Evolutionary conservation across 139 green algal species (phyloP), one percentile per base, ranked within the genome.

Genomic region (Closterium sp.): DNA sequence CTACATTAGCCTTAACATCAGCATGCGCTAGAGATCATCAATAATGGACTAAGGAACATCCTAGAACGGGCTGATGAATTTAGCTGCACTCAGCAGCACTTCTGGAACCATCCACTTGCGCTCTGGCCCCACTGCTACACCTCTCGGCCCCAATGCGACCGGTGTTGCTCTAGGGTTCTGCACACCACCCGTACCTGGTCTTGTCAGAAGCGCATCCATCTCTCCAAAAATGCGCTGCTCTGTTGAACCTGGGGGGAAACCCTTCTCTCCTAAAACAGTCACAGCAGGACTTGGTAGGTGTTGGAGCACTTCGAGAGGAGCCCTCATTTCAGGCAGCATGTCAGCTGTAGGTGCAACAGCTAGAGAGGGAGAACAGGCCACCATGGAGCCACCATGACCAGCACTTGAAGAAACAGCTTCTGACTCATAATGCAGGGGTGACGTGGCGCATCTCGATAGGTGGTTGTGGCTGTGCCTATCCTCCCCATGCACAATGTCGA

Each of bases 51-150:
- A 9, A 66, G 3, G 38, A 66, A 28, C n/a, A n/a, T 90, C 84
- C 33, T 35, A 87, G 25, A 87, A 87, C 33, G 84, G 84, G 33
- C 33, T 83, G 25, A 87, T 28, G 16, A 87, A 87, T 34, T 35
- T 34, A 87, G 84, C 84, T 83, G 33, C 33, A 34, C 12, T 87
- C 16, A 87, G 84, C 33, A 87, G 33, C 33, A 87, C 33, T 34
- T 87, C 25, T 5, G 84, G 84, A 34, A 87, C 84, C 84, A 87
- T 87, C 33, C 84, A 87, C 84, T 35, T 34, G 33, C 84, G 33
- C 84, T 35, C 33, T 34, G 33, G 33, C 25, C 33, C 33, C 33
- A 76, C 19, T 87, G 33, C 16, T 87, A 25, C 84, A 33, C 19
- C 84, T 83, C 33, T 87, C 84, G 16, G 84, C 84, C 33, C 84